These are phyloP conservation scores for Collariella sp. DNA, from an alignment of 495 filamentous ascomycete genomes.

Conservation along the genomic window DNA sequence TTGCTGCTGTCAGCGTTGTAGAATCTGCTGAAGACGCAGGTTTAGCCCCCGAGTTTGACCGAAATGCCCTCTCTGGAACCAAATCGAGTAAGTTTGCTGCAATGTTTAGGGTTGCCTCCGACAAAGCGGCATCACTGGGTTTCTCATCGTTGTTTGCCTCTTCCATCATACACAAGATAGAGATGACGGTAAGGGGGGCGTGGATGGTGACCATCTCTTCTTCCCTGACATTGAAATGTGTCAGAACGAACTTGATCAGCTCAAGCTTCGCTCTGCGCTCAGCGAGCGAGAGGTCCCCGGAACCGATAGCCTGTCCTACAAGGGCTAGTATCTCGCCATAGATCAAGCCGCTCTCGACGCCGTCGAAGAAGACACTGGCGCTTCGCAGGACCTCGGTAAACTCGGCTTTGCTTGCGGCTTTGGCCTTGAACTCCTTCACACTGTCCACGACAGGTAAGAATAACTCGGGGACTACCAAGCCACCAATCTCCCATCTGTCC, in stretches of 20 bases:
- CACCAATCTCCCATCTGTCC: slow-evolving; percentile 97
- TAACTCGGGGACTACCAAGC: slow-evolving; percentile 73
- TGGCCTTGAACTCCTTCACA: slow-evolving; percentile 59
- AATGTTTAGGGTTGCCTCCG: slow-evolving; percentile 43
- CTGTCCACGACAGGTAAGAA: slow-evolving; percentile 81
- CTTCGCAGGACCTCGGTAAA: slow-evolving; percentile 85
- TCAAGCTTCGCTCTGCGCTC: slow-evolving; percentile 53
- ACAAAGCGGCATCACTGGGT: slow-evolving; percentile 12
- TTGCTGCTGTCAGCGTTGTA: slow-evolving; percentile 23
- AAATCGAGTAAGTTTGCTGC: slow-evolving; percentile 51
- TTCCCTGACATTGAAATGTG: slow-evolving; percentile 86
- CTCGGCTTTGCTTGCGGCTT: slow-evolving; percentile 50
- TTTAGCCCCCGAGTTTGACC: slow-evolving; percentile 25
- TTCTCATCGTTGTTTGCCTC: slow-evolving; percentile 27
- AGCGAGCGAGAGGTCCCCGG: slow-evolving; percentile 28
- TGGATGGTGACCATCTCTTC: slow-evolving; percentile 91
- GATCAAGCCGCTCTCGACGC: slow-evolving; percentile 86
- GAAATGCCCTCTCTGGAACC: slow-evolving; percentile 63
- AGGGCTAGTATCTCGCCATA: slow-evolving; percentile 70
- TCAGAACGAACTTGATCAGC: slow-evolving; percentile 72
- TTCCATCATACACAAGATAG: slow-evolving; percentile 55
- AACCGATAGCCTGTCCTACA: slow-evolving; percentile 48
- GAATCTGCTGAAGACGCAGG: slow-evolving; percentile 15
- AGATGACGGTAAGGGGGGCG: slow-evolving; percentile 64
- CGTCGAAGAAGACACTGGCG: slow-evolving; percentile 93